These are phyloP conservation scores for Musa balbisiana DNA, from an alignment of 202 grass and related monocot species.

Conservation along the genomic window DNA sequence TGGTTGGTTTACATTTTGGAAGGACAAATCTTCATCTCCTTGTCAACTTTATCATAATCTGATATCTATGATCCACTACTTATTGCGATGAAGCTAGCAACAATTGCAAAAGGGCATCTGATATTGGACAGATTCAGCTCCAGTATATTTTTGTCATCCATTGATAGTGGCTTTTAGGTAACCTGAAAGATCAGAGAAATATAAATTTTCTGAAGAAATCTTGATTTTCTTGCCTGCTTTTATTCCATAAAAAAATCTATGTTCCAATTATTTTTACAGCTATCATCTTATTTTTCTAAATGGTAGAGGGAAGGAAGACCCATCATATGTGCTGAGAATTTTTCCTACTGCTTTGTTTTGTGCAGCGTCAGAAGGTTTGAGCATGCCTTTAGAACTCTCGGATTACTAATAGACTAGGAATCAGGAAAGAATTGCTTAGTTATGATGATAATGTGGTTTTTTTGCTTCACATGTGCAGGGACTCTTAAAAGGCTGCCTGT, in stretches of 20 bases:
- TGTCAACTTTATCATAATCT: not conserved
- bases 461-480: not conserved
- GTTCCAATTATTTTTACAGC: not conserved
- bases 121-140: not conserved
- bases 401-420: not conserved
- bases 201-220: not conserved
- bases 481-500: not conserved
- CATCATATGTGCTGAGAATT: not conserved
- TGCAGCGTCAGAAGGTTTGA: not conserved
- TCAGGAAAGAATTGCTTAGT: not conserved
- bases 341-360: not conserved
- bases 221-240: not conserved
- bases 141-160: not conserved
- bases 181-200: not conserved
- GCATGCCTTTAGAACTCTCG: not conserved
- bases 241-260: not conserved
- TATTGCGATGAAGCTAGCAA: not conserved
- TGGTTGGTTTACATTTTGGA: not conserved
- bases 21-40: not conserved
- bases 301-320: not conserved
- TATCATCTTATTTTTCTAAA: not conserved
- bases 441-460: too few relatives aligned
- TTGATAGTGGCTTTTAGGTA: not conserved
- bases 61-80: not conserved
- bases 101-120: not conserved